These are phyloP conservation scores for Coemansia sp. DNA, from an alignment of 192 early-diverging fungal species.

Conservation along the genomic window DNA sequence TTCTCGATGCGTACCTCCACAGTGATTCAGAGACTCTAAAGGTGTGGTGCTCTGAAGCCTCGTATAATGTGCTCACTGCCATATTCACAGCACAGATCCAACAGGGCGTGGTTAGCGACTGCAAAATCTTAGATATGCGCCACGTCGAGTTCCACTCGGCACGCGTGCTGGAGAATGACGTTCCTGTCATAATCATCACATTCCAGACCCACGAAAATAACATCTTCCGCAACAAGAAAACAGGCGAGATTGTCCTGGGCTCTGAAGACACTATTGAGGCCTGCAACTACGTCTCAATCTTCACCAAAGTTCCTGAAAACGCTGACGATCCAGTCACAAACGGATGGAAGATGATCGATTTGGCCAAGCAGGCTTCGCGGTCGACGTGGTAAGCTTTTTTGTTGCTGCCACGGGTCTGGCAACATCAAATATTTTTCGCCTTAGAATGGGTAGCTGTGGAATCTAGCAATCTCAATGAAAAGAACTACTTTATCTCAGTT, in stretches of 20 bases:
- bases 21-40: constrained; percentile 79
- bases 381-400: constrained; percentile 40
- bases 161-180: constrained; percentile 89
- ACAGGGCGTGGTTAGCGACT: constrained; percentile 89
- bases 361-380: constrained; percentile 70
- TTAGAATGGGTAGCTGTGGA: background rate
- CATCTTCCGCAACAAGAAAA: constrained; percentile 82
- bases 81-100: constrained; percentile 80
- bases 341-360: constrained; percentile 92
- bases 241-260: constrained; percentile 84
- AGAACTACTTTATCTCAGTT: too few relatives aligned
- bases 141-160: constrained; percentile 87
- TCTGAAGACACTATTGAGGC: constrained; percentile 87
- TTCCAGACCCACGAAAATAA: constrained; percentile 95
- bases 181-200: constrained; percentile 84
- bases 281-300: constrained; percentile 82
- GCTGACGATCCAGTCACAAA: constrained; percentile 77
- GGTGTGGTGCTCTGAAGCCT: constrained; percentile 94
- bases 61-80: constrained; percentile 79
- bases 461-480: background rate
- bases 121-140: constrained; percentile 90
- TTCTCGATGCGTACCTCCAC: constrained; percentile 92
- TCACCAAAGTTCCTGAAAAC: constrained; percentile 83
- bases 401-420: background rate
- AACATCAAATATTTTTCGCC: background rate